A percentile compares a stretch with the other conserved stretches of the same genome.
phyloP scores from a whole-genome alignment of 148 eudicot genomes.

The Chenopodium berlandieri region DNA sequence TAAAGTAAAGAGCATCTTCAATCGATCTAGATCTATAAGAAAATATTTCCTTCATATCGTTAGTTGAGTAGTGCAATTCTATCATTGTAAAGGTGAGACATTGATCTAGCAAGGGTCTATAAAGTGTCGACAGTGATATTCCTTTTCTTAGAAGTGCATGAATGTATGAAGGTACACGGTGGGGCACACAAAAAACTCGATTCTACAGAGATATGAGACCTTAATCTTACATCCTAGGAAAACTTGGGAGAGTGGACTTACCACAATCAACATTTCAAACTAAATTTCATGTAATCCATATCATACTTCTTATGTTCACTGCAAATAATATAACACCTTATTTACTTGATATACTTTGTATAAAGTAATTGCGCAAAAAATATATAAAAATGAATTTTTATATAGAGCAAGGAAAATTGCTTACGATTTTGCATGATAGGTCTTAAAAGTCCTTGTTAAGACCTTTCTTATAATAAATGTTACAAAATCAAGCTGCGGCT shows the following conservation, averaged over 20 bases:
- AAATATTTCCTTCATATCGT: neutral
- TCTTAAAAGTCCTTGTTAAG: neutral
- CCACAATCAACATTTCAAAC: too few relatives aligned
- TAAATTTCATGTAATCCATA: too few relatives aligned
- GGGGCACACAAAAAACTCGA: too few relatives aligned
- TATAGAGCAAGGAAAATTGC: neutral
- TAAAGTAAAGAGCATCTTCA: neutral
- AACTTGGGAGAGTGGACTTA: too few relatives aligned
- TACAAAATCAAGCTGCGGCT: conserved; percentile 1
- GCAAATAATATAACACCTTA: too few relatives aligned
- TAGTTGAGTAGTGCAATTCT: neutral
- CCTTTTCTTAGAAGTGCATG: neutral
- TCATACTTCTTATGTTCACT: too few relatives aligned
- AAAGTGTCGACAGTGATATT: neutral
- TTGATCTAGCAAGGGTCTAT: neutral
- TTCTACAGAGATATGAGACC: too few relatives aligned
- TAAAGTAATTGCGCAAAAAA: neutral
- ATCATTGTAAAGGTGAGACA: neutral
- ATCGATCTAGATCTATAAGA: neutral
- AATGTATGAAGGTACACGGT: too few relatives aligned
- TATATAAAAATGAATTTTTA: neutral
- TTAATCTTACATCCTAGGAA: too few relatives aligned
- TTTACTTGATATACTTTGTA: too few relatives aligned
- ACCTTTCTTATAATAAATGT: neutral
- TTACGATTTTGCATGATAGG: neutral